Evolutionary conservation across 345 rosid genomes (phyloP), one percentile per base, ranked within the genome.

Genomic region (Lepidium sativum): DNA sequence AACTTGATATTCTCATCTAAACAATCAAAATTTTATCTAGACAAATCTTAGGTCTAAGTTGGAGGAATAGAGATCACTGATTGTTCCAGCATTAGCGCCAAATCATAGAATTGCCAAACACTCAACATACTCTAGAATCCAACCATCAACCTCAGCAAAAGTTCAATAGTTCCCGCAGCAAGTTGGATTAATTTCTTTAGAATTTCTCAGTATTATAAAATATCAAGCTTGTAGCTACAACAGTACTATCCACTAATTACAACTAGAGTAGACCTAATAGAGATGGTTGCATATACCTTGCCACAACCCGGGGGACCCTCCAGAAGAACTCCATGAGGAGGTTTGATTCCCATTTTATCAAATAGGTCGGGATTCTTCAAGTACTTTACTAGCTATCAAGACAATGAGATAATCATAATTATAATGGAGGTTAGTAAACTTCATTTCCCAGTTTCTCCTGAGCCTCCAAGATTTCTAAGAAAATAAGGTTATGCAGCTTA

Each of bases 281-380:
- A 64, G 63, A 63, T 12, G 34, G 27, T 53, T 33, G 31, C 68
- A 72, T 77, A 49, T 72, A 88, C 98, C 98, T 91, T 91, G 71
- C 98, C 98, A 74, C 96, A 91, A 57, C 98, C 96, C 20, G 98
- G 96, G 62, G 95, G 95, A 17, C 96, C 98, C 77, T 91, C 98
- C 63, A 91, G 66, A 79, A 88, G 98, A 72, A 91, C 98, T 12
- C 96, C 98, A 77, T 91, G 98, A 7, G 98, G 98, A 78, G 98
- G 92, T 80, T 91, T 91, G 67, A 91, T 86, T 20, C 86, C 90
- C 86, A 88, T 88, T 79, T 91, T 85, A 71, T 88, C 98, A 82
- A 91, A 91, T 39, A 88, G 81, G 72, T 88, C 95, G 2, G 96
- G 96, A 73, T 91, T 91, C 85, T 88, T 91, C 85, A 88, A 76